Evolutionary conservation across 331 rosid genomes (phyloP), one percentile per base, ranked within the genome.

Genomic region (Erythrophleum ivorense): DNA sequence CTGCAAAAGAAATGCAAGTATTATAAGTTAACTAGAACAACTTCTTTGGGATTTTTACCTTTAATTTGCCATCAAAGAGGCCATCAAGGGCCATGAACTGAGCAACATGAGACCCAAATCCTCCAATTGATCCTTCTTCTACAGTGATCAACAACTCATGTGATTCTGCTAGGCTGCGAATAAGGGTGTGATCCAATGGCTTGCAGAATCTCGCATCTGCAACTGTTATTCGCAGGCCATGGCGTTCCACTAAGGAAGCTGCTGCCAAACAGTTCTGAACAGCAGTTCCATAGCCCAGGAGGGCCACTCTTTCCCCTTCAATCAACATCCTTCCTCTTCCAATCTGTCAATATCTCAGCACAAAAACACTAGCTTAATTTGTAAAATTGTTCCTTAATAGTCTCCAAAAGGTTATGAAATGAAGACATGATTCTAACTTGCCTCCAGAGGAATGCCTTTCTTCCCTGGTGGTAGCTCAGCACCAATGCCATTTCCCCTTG

Each of bases 201-300:
- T 94, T 96, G 95, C 98, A 96, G 87, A 96, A 96, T 50, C 99
- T 92, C 21, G 97, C 99, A 82, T 96, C 98, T 0, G 95, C 99
- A 55, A 96, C 92, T 0, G 98, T 96, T 76, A 91, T 21, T 31
- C 46, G 83, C 78, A 94, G 69, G 60, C 97, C 98, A 76, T 80
- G 92, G 71, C 65, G 59, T 85, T 89, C 87, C 18, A 84, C 78
- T 31, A 89, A 71, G 71, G 92, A 77, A 62, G 97, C 93, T 0
- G 97, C 99, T 71, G 91, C 92, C 78, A 96, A 78, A 84, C 97
- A 96, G 86, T 70, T 91, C 85, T 91, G 98, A 70, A 94, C 98
- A 24, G 94, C 95, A 34, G 90, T 8, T 78, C 99, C 97, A 19
- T 94, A 96, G 72, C 97, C 99, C 84, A 96, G 81, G 24, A 96